Conservation (phyloP, 2,329 filamentous ascomycete genomes). For the Penicillium sp. region DNA sequence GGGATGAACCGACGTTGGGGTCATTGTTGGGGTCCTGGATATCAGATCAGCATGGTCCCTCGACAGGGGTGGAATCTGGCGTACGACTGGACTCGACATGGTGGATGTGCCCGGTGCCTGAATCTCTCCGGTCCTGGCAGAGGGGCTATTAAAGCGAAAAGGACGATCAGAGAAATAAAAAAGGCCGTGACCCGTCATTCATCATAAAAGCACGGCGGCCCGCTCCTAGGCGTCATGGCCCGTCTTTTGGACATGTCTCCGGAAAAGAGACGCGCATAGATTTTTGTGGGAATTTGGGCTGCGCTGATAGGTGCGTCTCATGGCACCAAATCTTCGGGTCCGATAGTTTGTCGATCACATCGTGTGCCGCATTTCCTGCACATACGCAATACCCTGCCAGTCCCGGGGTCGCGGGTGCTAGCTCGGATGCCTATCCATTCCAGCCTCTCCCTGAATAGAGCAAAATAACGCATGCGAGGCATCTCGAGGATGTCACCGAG, state of each 20-base stretch:
- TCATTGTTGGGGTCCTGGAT: conserved; percentile 39
- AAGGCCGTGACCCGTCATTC: conserved; percentile 9
- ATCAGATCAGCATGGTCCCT: not conserved
- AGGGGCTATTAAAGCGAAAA: conserved; percentile 5
- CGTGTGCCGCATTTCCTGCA: conserved; percentile 12
- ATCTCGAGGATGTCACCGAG: not conserved
- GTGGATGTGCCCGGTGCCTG: conserved; percentile 3
- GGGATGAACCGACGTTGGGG: conserved; percentile 42
- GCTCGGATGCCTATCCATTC: not conserved
- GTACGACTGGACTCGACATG: conserved; percentile 21
- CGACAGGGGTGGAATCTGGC: not conserved
- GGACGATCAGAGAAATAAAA: not conserved
- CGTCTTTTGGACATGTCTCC: conserved; percentile 31
- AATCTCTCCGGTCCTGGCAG: not conserved
- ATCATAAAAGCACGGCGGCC: conserved; percentile 9
- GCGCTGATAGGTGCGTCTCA: conserved; percentile 19
- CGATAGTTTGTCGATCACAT: conserved; percentile 22
- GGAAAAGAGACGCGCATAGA: conserved; percentile 8
- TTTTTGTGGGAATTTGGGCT: not conserved
- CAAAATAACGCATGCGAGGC: not conserved
- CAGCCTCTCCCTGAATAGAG: not conserved
- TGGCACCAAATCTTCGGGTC: conserved; percentile 8
- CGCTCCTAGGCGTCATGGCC: conserved; percentile 6
- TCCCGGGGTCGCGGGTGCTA: not conserved
- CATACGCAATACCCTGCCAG: not conserved